Conservation (phyloP, 164 flowering plant genomes). For the Cinnamomum chago region DNA sequence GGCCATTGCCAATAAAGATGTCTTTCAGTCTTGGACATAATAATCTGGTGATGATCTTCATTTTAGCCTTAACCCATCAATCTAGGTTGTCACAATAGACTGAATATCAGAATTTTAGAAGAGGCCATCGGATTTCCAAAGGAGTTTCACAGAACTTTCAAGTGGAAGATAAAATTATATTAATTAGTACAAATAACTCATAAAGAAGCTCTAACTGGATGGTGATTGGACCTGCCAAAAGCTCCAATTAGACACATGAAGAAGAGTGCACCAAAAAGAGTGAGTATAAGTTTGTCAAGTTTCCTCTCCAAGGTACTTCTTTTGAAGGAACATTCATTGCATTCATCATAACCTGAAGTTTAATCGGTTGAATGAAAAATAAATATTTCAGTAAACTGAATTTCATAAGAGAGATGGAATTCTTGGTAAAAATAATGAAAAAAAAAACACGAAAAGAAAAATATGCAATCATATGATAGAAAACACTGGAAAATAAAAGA, state of each 20-base stretch:
- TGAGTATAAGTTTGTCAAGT: constrained; percentile 88
- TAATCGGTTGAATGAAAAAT: not conserved
- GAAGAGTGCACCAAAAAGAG: constrained; percentile 70
- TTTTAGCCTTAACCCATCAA: no score
- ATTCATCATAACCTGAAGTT: constrained; percentile 96
- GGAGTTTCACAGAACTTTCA: not conserved
- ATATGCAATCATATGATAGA: not conserved
- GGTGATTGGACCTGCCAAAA: constrained; percentile 66
- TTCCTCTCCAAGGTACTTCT: constrained; percentile 97
- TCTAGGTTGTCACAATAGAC: no score
- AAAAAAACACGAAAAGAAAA: no score
- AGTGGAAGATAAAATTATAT: not conserved
- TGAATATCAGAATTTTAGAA: no score
- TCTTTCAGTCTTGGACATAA: no score
- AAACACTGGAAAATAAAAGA: not conserved
- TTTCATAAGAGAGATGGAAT: not conserved
- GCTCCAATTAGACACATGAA: constrained; percentile 90
- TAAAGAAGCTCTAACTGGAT: not conserved
- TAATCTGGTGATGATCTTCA: no score
- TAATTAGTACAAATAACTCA: not conserved
- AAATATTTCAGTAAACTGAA: not conserved
- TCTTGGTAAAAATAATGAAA: not conserved
- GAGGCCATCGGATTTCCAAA: not conserved
- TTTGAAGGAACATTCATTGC: constrained; percentile 96
- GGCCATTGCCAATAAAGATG: no score